Evolutionary conservation across 768 basidiomycete genomes (phyloP).

Genomic region (Mycena indigotica): DNA sequence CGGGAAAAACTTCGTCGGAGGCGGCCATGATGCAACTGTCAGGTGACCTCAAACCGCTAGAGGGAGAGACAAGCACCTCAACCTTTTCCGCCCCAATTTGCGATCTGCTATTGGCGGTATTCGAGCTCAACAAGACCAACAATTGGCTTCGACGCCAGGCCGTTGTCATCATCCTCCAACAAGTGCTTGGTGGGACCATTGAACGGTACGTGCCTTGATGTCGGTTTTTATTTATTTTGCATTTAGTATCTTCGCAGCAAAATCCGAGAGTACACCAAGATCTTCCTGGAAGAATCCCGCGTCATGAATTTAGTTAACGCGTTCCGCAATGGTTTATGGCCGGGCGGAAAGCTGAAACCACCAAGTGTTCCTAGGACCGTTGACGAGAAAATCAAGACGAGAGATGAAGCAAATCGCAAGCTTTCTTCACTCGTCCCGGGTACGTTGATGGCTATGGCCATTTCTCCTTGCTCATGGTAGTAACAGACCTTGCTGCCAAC

Average conservation of each 20-base stretch:
- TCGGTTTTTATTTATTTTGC: slow-evolving; percentile 7
- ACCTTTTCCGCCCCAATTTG: slow-evolving; percentile 93
- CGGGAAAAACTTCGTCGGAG: slow-evolving; percentile 65
- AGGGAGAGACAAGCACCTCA: slow-evolving; percentile 87
- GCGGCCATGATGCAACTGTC: slow-evolving; percentile 73
- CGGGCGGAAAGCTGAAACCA: slow-evolving; percentile 73
- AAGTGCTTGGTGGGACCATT: slow-evolving; percentile 93
- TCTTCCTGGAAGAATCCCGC: slow-evolving; percentile 67
- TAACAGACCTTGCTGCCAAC: slow-evolving; percentile 93
- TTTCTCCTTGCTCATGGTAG: slow-evolving; percentile 4
- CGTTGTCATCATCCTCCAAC: slow-evolving; percentile 94
- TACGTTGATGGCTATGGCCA: slow-evolving; percentile 30
- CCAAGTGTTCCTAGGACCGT: slow-evolving; percentile 65
- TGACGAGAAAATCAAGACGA: slow-evolving; percentile 78
- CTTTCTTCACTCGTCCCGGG: slow-evolving; percentile 91
- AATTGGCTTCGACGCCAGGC: slow-evolving; percentile 97
- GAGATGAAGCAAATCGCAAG: slow-evolving; percentile 88
- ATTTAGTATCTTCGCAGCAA: slow-evolving; percentile 53
- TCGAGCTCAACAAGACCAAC: slow-evolving; percentile 93
- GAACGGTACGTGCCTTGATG: slow-evolving; percentile 85
- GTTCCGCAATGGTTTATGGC: slow-evolving; percentile 82
- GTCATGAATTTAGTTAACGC: slow-evolving; percentile 64
- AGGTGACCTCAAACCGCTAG: slow-evolving; percentile 76
- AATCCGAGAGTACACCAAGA: slow-evolving; percentile 76
- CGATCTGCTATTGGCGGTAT: slow-evolving; percentile 88